A percentile compares a stretch with the other conserved stretches of the same genome.
phyloP scores from a whole-genome alignment of 352 stramenopile species.

The Saprolegnia diclina region DNA sequence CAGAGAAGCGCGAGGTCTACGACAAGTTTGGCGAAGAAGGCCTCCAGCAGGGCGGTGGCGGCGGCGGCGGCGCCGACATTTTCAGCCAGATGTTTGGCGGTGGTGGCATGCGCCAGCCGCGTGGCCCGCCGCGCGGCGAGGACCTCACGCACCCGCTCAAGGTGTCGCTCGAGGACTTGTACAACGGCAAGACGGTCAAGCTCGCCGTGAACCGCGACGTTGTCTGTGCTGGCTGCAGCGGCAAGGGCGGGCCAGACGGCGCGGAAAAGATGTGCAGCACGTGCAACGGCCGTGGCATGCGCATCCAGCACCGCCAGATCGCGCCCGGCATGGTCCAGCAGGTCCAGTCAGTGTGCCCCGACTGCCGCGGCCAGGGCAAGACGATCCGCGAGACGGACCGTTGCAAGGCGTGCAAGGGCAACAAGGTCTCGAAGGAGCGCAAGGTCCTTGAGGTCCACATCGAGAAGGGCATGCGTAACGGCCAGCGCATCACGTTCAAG shows the following conservation, averaged over 20 bases:
- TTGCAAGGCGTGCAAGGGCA: conserved; percentile 89
- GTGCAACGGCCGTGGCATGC: conserved; percentile 94
- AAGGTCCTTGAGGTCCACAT: conserved; percentile 98
- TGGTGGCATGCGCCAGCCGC: conserved; percentile 50
- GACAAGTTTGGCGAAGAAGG: conserved; percentile 97
- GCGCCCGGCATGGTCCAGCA: conserved; percentile 98
- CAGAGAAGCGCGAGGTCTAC: conserved; percentile 85
- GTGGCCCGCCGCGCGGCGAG: conserved; percentile 92
- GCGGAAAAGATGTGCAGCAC: conserved; percentile 89
- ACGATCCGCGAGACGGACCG: conserved; percentile 90
- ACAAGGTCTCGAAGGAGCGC: conserved; percentile 94
- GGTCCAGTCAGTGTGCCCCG: conserved; percentile 92
- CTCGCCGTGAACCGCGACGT: conserved; percentile 95
- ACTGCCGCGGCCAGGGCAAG: conserved; percentile 93
- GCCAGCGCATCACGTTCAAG: conserved; percentile 96
- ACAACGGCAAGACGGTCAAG: conserved; percentile 99
- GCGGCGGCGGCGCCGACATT: conserved; percentile 76
- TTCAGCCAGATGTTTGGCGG: conserved; percentile 98
- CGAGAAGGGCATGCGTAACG: conserved; percentile 97
- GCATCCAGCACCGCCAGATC: conserved; percentile 95
- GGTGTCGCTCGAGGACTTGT: conserved; percentile 97
- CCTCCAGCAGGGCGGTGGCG: conserved; percentile 86
- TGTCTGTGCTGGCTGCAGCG: conserved; percentile 81
- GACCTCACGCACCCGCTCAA: conserved; percentile 93
- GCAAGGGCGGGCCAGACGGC: conserved; percentile 88